Conservation (phyloP, 164 flowering plant species). For the Umbellularia californica region DNA sequence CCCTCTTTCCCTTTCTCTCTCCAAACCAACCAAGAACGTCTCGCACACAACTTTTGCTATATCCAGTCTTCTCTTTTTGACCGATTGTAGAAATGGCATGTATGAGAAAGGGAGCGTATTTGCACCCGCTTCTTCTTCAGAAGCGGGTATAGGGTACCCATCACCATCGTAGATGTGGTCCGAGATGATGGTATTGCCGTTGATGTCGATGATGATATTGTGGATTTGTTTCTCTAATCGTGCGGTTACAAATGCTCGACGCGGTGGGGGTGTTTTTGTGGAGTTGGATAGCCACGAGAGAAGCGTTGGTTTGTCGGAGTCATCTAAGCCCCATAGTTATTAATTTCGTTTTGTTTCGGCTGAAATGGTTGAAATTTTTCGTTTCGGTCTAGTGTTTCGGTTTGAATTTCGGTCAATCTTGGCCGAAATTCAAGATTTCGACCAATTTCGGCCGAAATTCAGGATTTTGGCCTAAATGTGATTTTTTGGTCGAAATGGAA, state of each 20-base stretch:
- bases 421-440: too few relatives aligned
- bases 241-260: constrained; percentile 41
- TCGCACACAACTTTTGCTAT: constrained; percentile 35
- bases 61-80: constrained; percentile 39
- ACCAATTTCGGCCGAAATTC: too few relatives aligned
- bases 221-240: constrained; percentile 25
- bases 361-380: too few relatives aligned
- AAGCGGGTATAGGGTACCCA: constrained; percentile 43
- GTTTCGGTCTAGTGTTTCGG: too few relatives aligned
- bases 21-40: constrained; percentile 50
- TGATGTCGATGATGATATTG: constrained; percentile 45
- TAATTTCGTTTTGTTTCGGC: too few relatives aligned
- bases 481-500: too few relatives aligned
- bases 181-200: constrained; percentile 19
- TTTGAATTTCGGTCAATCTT: too few relatives aligned
- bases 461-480: too few relatives aligned
- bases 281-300: constrained; percentile 25
- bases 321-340: constrained; percentile 36
- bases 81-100: constrained; percentile 34
- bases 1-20: constrained; percentile 21
- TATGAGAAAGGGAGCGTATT: constrained; percentile 20
- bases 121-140: constrained; percentile 35
- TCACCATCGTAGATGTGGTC: constrained; percentile 24
- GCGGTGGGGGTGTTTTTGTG: constrained; percentile 27
- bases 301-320: constrained; percentile 31